A percentile compares a stretch with the other conserved stretches of the same genome.
These are phyloP conservation scores for Paragyromitra xinjiangensis DNA, from an alignment of 495 filamentous ascomycete species.

Conservation along the genomic window DNA sequence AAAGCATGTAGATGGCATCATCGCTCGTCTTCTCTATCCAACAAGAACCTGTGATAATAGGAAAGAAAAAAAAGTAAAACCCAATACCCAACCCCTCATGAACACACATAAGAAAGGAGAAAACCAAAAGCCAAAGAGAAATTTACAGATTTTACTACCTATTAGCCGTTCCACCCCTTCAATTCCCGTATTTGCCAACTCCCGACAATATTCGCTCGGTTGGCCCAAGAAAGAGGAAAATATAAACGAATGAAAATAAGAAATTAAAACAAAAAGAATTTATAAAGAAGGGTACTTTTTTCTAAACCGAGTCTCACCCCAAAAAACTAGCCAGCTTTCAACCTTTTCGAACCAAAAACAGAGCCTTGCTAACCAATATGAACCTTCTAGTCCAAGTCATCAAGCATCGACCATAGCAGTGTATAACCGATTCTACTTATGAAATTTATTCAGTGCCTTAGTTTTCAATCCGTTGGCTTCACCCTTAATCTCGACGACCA, in stretches of 20 bases:
- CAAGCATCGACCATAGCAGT: not conserved
- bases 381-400: not conserved
- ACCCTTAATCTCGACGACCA: not conserved
- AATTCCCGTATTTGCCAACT: not conserved
- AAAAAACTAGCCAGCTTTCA: slow-evolving; percentile 12
- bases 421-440: not conserved
- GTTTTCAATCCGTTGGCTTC: not conserved
- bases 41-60: slow-evolving; percentile 21
- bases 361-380: not conserved
- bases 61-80: slow-evolving; percentile 21
- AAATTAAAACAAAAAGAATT: slow-evolving; percentile 39
- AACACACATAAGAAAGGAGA: slow-evolving; percentile 25
- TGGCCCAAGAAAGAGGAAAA: slow-evolving; percentile 12
- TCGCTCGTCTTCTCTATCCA: slow-evolving; percentile 6
- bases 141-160: slow-evolving; percentile 35
- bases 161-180: slow-evolving; percentile 1
- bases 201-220: not conserved
- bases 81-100: slow-evolving; percentile 19
- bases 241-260: slow-evolving; percentile 29
- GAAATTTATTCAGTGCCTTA: not conserved
- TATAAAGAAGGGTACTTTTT: slow-evolving; percentile 46
- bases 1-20: slow-evolving; percentile 16
- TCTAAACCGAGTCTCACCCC: slow-evolving; percentile 38
- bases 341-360: slow-evolving; percentile 1
- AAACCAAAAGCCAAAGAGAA: slow-evolving; percentile 29